Evolutionary conservation across 139 green algal genomes (phyloP).

Genomic region (Desmodesmus armatus): DNA sequence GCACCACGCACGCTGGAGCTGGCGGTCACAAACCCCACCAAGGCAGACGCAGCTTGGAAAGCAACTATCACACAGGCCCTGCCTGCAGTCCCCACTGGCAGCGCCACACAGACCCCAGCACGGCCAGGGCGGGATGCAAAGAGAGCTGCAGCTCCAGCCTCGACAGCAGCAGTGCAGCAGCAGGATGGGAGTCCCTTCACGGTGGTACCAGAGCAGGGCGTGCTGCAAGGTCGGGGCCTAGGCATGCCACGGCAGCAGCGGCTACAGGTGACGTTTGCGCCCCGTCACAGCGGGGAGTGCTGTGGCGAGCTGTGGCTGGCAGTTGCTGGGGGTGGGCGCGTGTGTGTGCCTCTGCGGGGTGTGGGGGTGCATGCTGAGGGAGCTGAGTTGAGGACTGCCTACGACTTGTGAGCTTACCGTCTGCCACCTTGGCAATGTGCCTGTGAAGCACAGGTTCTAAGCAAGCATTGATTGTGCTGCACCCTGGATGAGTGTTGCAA

Average conservation of each 20-base stretch:
- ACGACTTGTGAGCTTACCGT: no score
- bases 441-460: no score
- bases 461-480: no score
- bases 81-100: neutral
- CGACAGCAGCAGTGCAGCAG: neutral
- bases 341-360: neutral
- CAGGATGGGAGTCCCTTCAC: neutral
- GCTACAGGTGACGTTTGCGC: conserved; percentile 4
- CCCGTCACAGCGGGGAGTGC: neutral
- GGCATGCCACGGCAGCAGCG: conserved; percentile 14
- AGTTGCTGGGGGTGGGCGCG: neutral
- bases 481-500: no score
- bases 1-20: neutral
- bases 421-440: no score
- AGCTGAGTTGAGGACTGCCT: no score
- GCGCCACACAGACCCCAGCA: neutral
- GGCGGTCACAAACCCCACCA: conserved; percentile 17
- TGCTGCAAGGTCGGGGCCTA: neutral
- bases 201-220: neutral
- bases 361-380: conserved; percentile 7
- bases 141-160: neutral
- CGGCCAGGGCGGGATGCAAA: neutral
- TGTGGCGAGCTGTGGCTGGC: neutral
- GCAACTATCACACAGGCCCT: neutral
- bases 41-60: neutral